Conservation (phyloP, 2,329 filamentous ascomycete genomes). For the Ceratocystis colombiana region DNA sequence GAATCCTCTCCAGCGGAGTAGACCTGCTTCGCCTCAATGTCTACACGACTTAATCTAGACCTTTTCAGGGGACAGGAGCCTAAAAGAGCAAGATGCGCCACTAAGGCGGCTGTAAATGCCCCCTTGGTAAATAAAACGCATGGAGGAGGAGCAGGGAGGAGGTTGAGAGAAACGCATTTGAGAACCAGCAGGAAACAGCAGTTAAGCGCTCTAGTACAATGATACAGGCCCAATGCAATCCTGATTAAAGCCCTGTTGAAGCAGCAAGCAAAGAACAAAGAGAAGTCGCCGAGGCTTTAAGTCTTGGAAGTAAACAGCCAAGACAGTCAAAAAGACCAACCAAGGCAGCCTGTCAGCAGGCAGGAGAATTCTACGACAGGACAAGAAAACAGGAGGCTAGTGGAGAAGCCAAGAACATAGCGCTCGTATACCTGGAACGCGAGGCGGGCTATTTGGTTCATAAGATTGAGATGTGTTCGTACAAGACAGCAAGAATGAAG, state of each 20-base stretch:
- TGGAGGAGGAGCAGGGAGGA: not conserved
- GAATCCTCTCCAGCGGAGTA: not conserved
- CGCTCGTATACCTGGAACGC: not conserved
- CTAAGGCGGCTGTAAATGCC: not conserved
- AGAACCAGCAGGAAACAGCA: not conserved
- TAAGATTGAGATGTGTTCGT: slow-evolving; percentile 9
- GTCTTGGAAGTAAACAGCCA: slow-evolving; percentile 7
- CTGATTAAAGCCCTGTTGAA: not conserved
- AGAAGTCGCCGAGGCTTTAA: not conserved
- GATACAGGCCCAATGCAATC: not conserved
- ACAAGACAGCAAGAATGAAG: not conserved
- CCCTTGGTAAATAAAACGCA: not conserved
- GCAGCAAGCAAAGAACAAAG: not conserved
- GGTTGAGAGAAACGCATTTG: not conserved
- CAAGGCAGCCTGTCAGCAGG: not conserved
- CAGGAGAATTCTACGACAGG: not conserved
- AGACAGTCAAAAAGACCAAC: slow-evolving; percentile 4
- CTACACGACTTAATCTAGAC: not conserved
- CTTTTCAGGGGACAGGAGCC: not conserved
- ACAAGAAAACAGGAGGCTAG: not conserved
- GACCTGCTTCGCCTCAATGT: not conserved
- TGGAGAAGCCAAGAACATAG: no score
- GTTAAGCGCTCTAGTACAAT: not conserved
- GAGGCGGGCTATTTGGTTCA: not conserved
- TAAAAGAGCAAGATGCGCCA: not conserved